Evolutionary conservation across 768 basidiomycete species (phyloP), one percentile per base, ranked within the genome.

Genomic region (Peribolospora baueri): DNA sequence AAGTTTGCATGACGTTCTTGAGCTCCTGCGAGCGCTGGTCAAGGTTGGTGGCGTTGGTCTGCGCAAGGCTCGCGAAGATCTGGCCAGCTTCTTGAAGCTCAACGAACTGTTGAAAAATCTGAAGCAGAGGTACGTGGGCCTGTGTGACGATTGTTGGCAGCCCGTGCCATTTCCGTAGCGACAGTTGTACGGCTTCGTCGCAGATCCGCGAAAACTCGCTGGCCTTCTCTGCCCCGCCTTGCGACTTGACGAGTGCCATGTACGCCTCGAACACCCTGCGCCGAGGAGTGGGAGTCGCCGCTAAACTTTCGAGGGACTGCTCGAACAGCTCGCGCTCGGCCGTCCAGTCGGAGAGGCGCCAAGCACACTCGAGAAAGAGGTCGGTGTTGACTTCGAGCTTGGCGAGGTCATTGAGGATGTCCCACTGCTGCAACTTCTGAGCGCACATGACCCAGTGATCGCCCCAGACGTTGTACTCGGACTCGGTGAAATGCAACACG

Each of bases 101-200:
- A 46, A 98, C 90, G 61, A 93, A 93, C 66, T 97, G 93, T 67
- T 98, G 93, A 73, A 97, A 98, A 66, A 93, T 84, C 65, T 97
- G 90, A 40, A 98, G 72, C 39, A 98, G 71, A 3, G 93, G 90
- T 9, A 97, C 75, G 66, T 98, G 93, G 3, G 87, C 87, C n/a
- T 78, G 74, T 2, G 87, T 87, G 49, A 95, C 74, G 50, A 85
- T 77, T 9, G 77, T 71, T 3, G 93, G 93, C 3, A 98, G 72
- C 52, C 79, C 79, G 54, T 82, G 76, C 93, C 93, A 98, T 74
- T 97, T 98, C 36, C 88, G 79, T 10, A 98, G 75, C 3, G 91
- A 81, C 38, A 97, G 72, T 63, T 99, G 93, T 78, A 91, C 91
- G 5, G 88, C 88, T 60, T 95, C 88, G 65, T 98, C 93, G 45